phyloP scores from a whole-genome alignment of 108 stramenopile species.

The Pseudonitzschia multiseries region DNA sequence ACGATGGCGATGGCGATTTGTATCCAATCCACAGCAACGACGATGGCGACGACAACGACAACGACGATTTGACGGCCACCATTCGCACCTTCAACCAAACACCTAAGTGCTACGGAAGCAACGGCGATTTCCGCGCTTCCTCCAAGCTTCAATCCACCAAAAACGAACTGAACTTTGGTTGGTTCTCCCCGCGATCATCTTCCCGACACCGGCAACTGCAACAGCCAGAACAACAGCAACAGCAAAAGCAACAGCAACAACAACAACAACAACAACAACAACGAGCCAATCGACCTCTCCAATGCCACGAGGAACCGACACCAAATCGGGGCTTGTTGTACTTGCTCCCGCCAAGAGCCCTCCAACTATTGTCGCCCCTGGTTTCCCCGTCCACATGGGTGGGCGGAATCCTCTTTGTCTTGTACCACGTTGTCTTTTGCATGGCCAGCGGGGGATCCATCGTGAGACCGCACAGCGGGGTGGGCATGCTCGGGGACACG shows the following conservation, averaged over 20 bases:
- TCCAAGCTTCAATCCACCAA: background rate
- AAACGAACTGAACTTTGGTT: background rate
- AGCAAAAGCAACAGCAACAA: too few relatives aligned
- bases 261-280: too few relatives aligned
- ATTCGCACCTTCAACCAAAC: background rate
- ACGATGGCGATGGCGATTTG: too few relatives aligned
- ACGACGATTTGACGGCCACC: background rate
- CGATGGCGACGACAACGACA: background rate
- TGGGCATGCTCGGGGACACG: constrained; percentile 38
- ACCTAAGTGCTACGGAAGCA: background rate
- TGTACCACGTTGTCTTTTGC: constrained; percentile 55
- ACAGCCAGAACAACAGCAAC: too few relatives aligned
- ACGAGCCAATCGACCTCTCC: too few relatives aligned
- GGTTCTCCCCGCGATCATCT: too few relatives aligned
- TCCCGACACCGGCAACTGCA: too few relatives aligned
- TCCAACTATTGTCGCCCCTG: background rate
- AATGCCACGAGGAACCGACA: background rate
- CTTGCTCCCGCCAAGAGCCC: background rate
- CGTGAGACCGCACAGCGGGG: constrained; percentile 23
- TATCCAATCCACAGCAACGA: background rate
- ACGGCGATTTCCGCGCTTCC: too few relatives aligned
- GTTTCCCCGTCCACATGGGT: constrained; percentile 22
- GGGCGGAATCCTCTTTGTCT: constrained; percentile 39
- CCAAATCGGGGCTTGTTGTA: background rate
- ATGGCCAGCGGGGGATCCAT: constrained; percentile 46